Base-by-base conservation (phyloP, 2,329 filamentous ascomycete genomes). In the Penicillium sp. region DNA sequence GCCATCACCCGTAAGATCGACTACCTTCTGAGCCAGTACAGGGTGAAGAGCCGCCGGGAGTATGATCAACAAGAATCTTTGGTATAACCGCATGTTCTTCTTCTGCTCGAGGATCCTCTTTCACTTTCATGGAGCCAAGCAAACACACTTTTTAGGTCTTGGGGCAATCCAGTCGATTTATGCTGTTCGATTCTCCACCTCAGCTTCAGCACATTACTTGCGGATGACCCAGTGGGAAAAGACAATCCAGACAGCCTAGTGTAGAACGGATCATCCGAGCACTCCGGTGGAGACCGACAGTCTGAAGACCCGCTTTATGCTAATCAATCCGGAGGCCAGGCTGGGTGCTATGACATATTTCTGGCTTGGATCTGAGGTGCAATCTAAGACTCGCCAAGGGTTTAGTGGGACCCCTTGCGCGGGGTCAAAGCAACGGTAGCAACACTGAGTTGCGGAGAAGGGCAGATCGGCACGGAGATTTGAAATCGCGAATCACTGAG, bases 1-100 rank as follows among this genome's bases (percentile, higher is more conserved):
- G 22, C 69, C 62, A 46, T 79, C 71, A 11, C 74, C 73, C 37
- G 76, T 78, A 3, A 84, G 70, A 53, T 81, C 78, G 42, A 80
- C 64, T 11, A 82, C 68, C 52, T 75, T 69, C 56, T 77, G 73
- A 6, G 67, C 69, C 4, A 62, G 55, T 0, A 55, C 57, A 10
- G 52, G 25, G 6, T 65, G 59, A 11, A 71, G 22, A 13, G 38
- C 58, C 6, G 65, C 62, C 3, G 63, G 48, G 6, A 75, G 48
- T 16, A 67, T 48, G 26, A 64, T 49, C 37, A 71, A 55, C 1
- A 62, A 55, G 7, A 65, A 38, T 13, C 63, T 55, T 13, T 55
- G 63, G 62, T 59, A 62, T 16, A 64, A 58, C 51, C 55, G 59
- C 70, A 73, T 74, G 30, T n/a, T 58, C 45, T 49, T 7, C 55